Evolutionary conservation across 1,139 yeast genomes (phyloP).

Genomic region (Blastobotrys arbuscula): DNA sequence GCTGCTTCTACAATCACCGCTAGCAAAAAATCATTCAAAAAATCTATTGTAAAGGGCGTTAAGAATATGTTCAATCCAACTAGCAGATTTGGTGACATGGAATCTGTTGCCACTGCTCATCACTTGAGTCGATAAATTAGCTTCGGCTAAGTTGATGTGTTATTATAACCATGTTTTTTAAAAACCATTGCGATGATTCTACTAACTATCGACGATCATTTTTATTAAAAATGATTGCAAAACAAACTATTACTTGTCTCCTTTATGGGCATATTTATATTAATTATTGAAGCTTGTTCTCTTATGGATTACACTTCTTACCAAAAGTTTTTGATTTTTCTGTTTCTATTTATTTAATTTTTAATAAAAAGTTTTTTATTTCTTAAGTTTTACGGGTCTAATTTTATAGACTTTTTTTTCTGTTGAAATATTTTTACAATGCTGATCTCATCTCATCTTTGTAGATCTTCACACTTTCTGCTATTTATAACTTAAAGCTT

Average conservation of each 20-base stretch:
- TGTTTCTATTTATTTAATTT: background rate
- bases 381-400: no score
- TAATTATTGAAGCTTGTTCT: no score
- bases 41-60: background rate
- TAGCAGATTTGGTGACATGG: background rate
- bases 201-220: background rate
- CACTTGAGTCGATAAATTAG: conserved; percentile 6
- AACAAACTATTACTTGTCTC: background rate
- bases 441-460: no score
- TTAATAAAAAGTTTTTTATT: no score
- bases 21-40: conserved; percentile 4
- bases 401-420: no score
- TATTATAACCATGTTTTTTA: background rate
- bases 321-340: background rate
- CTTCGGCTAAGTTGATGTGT: background rate
- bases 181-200: background rate
- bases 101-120: background rate
- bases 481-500: no score
- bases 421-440: no score
- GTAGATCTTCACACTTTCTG: no score
- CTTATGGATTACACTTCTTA: no score
- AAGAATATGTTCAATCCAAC: conserved; percentile 6
- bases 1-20: conserved; percentile 4
- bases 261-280: no score
- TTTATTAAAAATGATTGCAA: background rate